Base-by-base conservation (phyloP, 2,329 filamentous ascomycete genomes). In the Fusarium begoniae region DNA sequence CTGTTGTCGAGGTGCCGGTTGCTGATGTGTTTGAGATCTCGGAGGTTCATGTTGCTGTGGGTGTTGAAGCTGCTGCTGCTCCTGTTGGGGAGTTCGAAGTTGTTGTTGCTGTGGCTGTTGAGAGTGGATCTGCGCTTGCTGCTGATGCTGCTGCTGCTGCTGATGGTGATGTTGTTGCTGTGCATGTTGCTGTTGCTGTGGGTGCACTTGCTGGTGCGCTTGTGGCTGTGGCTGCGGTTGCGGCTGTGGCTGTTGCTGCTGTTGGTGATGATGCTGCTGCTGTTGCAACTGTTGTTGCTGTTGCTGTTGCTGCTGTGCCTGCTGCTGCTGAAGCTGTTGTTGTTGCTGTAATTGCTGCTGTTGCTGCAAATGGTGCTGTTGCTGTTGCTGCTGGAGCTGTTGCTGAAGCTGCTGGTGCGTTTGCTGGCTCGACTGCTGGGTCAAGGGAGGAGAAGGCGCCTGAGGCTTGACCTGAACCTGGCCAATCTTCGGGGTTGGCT, bases 121-220 rank as follows among this genome's bases (percentile, higher is more conserved):
- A 10, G 74, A 68, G 22, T 77, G 77, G 8, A 70, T 67, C 35
- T 78, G 75, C 22, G 79, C 75, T 20, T 75, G 73, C 20, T 77
- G 79, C 32, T 80, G 81, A 14, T 32, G 30, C 30, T 80, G 78
- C 10, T 78, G 78, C 24, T 69, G 63, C 6, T 79, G 78, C 3
- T 66, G 63, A 6, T 80, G 77, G 5, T 77, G 76, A 35, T 82
- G 81, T 10, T 79, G 77, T 9, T 79, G 81, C 6, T 80, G 79
- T n/a, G 78, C 76, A 35, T 80, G 78, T 24, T 77, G 76, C 10
- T 77, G 76, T 26, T 78, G 76, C 43, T 78, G 76, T 7, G 78
- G 80, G 24, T 82, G 82, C 15, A 81, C 80, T 44, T 82, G 82
- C 26, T 81, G 81, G 8, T 79, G 78, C 24, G 78, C 77, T 26